Conservation (phyloP, 768 basidiomycete species). For the Saitozyma podzolica region DNA sequence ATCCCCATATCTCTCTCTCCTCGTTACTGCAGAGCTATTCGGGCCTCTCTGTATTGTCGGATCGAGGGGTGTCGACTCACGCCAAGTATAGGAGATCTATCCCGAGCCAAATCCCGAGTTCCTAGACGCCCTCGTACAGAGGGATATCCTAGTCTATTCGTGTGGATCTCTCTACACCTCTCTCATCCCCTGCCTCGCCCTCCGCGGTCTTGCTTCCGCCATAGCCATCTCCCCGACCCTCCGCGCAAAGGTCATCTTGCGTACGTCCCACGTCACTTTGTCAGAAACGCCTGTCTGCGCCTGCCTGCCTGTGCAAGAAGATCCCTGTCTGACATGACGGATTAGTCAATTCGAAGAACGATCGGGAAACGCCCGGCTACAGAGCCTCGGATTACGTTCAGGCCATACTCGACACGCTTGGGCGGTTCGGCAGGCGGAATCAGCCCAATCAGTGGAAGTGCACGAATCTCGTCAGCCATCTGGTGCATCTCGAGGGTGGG, state of each 20-base stretch:
- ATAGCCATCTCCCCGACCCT: conserved; percentile 74
- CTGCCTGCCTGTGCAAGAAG: background rate
- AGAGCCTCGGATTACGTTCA: conserved; percentile 82
- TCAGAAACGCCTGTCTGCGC: conserved; percentile 5
- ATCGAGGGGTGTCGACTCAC: background rate
- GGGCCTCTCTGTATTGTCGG: too few species aligned
- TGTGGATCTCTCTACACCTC: conserved; percentile 95
- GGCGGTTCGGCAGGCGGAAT: conserved; percentile 56
- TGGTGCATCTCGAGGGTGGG: conserved; percentile 72
- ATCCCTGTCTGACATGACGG: too few species aligned
- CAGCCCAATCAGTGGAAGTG: conserved; percentile 62
- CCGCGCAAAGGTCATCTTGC: conserved; percentile 76
- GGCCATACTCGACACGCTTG: conserved; percentile 69
- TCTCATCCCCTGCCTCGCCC: conserved; percentile 86
- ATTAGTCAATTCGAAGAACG: conserved; percentile 81
- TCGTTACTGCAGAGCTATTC: too few species aligned
- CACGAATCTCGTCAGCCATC: conserved; percentile 80
- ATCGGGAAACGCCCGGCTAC: conserved; percentile 85
- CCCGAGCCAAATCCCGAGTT: conserved; percentile 83
- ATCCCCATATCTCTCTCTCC: background rate
- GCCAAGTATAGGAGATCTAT: conserved; percentile 65
- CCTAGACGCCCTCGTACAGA: conserved; percentile 62
- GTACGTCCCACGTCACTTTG: conserved; percentile 57
- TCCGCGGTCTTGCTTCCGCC: conserved; percentile 72
- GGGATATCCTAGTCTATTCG: conserved; percentile 78